Percentiles rank a stretch among this genome's conserved stretches.
Conservation (phyloP, 2,329 filamentous ascomycete genomes). For the Phyllosticta citriasiana region DNA sequence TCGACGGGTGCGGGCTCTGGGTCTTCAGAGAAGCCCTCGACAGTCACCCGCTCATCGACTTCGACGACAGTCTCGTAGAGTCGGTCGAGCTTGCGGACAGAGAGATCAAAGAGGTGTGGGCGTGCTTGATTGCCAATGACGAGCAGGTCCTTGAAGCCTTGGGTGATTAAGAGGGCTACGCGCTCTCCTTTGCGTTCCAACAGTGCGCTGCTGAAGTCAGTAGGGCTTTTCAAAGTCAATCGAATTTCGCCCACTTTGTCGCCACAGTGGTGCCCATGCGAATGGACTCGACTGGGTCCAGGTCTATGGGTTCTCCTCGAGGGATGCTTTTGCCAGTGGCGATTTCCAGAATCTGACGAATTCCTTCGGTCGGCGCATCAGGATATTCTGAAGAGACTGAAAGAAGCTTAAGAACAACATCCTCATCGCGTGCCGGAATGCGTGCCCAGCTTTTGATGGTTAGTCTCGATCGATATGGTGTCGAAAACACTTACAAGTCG, state of each 20-base stretch:
- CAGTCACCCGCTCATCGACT: conserved; percentile 19
- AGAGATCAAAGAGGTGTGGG: conserved; percentile 19
- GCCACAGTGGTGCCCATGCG: conserved; percentile 55
- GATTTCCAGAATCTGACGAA: conserved; percentile 21
- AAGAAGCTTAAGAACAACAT: conserved; percentile 36
- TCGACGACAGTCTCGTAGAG: conserved; percentile 17
- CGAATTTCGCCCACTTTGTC: conserved; percentile 48
- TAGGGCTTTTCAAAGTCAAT: background rate
- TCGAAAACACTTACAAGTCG: background rate
- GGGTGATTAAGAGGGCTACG: conserved; percentile 16
- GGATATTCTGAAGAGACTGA: conserved; percentile 21
- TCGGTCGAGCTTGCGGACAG: conserved; percentile 15
- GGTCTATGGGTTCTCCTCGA: conserved; percentile 16
- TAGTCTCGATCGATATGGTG: background rate
- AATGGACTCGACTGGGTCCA: conserved; percentile 15
- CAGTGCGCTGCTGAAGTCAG: conserved; percentile 16
- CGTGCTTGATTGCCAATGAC: conserved; percentile 18
- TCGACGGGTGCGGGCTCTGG: conserved; percentile 9
- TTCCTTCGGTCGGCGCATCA: conserved; percentile 25
- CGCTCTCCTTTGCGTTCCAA: conserved; percentile 14
- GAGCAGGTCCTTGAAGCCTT: conserved; percentile 55
- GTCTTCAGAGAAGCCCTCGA: conserved; percentile 17
- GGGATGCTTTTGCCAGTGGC: conserved; percentile 13
- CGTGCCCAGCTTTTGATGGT: conserved; percentile 54
- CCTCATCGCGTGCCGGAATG: conserved; percentile 78